Evolutionary conservation across 352 stramenopile species (phyloP), one percentile per base, ranked within the genome.

Genomic region (Phytophthora pistaciae): DNA sequence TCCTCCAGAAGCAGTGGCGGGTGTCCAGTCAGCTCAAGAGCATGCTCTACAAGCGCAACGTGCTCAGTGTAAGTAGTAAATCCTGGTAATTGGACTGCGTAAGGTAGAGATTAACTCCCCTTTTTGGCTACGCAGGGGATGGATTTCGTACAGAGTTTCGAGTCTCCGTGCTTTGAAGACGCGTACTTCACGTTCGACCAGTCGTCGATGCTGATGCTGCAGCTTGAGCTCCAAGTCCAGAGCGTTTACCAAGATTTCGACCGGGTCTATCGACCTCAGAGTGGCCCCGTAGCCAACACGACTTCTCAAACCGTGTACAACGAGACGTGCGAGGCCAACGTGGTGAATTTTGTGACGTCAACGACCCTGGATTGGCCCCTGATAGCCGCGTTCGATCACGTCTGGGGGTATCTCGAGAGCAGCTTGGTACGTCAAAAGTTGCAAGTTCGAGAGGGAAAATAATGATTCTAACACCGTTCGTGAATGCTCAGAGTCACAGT

Each of bases 341-440:
- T 38, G 29, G 62, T 75, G 54, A 44, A 75, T 10, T 72, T 75
- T 13, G 18, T 21, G 4, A 74, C 60, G 1, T 52, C 60, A n/a
- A 78, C 70, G 1, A 42, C 70, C 0, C 11, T 78, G 38, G 4
- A 58, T 2, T 78, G 66, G 42, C 42, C 66, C 16, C 46, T 78
- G 40, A 38, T 49, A 20, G 31, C 56, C 8, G 61, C 50, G 5
- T 65, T 64, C 16, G 36, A 48, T 1, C 25, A 68, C n/a, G 29
- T 75, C 2, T 78, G 66, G 70, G 31, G 11, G 5, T 70, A 50
- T 48, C 65, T 72, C 13, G 60, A 74, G 21, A 71, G 44, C 55
- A 67, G 25, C 25, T 74, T 52, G 36, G 65, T 72, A 68, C 23
- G 10, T 21, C 16, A 14, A 40, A 18, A 11, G 6, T 10, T 33